phyloP scores from a whole-genome alignment of 2,329 filamentous ascomycete species.

The Kalmusia sp. region DNA sequence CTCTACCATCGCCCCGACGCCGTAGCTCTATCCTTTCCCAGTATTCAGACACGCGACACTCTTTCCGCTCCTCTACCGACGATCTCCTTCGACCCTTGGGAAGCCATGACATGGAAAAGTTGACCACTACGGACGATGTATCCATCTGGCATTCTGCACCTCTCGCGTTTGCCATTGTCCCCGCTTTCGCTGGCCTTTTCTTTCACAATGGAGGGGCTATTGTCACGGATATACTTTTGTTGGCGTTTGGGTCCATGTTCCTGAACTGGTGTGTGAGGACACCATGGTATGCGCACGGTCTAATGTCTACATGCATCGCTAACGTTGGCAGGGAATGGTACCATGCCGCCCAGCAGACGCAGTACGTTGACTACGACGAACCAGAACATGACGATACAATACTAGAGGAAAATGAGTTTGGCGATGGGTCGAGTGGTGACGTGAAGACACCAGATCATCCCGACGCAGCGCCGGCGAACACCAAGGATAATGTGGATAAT shows the following conservation, averaged over 20 bases:
- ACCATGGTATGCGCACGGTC: slow-evolving; percentile 71
- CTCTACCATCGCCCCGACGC: slow-evolving; percentile 54
- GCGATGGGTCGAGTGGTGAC: slow-evolving; percentile 24
- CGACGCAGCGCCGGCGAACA: background rate
- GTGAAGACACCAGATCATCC: slow-evolving; percentile 14
- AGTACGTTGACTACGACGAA: slow-evolving; percentile 31
- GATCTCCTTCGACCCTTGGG: slow-evolving; percentile 66
- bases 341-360: slow-evolving; percentile 53
- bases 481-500: background rate
- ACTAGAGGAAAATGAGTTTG: slow-evolving; percentile 38
- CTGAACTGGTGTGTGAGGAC: slow-evolving; percentile 91
- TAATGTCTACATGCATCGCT: slow-evolving; percentile 9
- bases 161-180: slow-evolving; percentile 81
- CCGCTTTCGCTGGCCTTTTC: slow-evolving; percentile 82
- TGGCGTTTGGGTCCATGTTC: slow-evolving; percentile 82
- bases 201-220: slow-evolving; percentile 85
- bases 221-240: slow-evolving; percentile 82
- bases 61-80: slow-evolving; percentile 71
- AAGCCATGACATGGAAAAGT: slow-evolving; percentile 33
- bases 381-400: slow-evolving; percentile 30
- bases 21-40: slow-evolving; percentile 83
- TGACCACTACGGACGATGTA: slow-evolving; percentile 57
- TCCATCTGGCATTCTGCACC: slow-evolving; percentile 82
- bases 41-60: slow-evolving; percentile 72
- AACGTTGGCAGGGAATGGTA: slow-evolving; percentile 58